Evolutionary conservation across 2,329 filamentous ascomycete genomes (phyloP).

Genomic region (Thermoascus crustaceus): DNA sequence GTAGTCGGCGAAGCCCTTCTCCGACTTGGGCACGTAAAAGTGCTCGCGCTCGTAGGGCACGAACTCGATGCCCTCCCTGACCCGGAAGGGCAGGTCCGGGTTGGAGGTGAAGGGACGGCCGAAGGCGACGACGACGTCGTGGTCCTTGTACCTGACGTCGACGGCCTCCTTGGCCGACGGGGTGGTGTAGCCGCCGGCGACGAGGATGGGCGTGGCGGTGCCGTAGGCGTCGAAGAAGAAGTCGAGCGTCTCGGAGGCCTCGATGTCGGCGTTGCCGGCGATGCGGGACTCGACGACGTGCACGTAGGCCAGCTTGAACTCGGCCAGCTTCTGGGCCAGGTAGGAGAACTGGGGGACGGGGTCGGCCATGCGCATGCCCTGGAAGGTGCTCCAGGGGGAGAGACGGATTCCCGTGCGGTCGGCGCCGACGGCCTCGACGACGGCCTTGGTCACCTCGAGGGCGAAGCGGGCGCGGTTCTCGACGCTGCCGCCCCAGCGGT

Average conservation of each 20-base stretch:
- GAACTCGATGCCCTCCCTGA: slow-evolving; percentile 31
- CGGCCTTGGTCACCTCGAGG: slow-evolving; percentile 47
- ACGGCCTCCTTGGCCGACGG: slow-evolving; percentile 32
- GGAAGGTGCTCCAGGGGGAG: slow-evolving; percentile 35
- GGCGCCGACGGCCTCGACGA: slow-evolving; percentile 36
- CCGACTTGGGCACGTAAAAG: slow-evolving; percentile 33
- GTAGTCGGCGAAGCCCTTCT: slow-evolving; percentile 35
- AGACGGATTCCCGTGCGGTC: slow-evolving; percentile 40
- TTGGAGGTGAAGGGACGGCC: slow-evolving; percentile 39
- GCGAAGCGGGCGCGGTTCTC: slow-evolving; percentile 59
- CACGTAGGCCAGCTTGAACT: slow-evolving; percentile 51
- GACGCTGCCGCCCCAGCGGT: slow-evolving; percentile 43
- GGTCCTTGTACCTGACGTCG: slow-evolving; percentile 22
- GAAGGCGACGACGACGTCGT: slow-evolving; percentile 30
- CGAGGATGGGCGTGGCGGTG: slow-evolving; percentile 39
- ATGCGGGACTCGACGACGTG: slow-evolving; percentile 55
- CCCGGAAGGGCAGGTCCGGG: slow-evolving; percentile 38
- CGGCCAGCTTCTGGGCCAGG: slow-evolving; percentile 44
- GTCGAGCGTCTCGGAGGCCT: slow-evolving; percentile 32
- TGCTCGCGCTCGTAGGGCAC: slow-evolving; percentile 30
- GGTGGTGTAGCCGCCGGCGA: slow-evolving; percentile 42
- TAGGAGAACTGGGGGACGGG: slow-evolving; percentile 57
- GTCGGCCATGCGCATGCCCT: slow-evolving; percentile 51
- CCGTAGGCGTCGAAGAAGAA: slow-evolving; percentile 38
- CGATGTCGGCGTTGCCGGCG: slow-evolving; percentile 18